Conservation (phyloP, 2,329 filamentous ascomycete genomes). For the Verticillium tricorpus region DNA sequence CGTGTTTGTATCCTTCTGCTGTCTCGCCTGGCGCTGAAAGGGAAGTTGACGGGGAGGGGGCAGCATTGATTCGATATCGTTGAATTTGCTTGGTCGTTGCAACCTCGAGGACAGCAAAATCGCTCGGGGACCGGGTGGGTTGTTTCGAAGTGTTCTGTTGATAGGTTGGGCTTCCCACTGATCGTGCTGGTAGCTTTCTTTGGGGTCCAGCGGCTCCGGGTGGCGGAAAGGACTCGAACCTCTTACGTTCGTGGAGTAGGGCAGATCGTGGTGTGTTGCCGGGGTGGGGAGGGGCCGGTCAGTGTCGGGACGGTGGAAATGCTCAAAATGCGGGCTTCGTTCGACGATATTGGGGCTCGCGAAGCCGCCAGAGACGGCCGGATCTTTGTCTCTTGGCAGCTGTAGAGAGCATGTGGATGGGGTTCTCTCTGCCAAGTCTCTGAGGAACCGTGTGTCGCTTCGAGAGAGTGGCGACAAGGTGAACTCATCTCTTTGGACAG, state of each 20-base stretch:
- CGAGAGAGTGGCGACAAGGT: background rate
- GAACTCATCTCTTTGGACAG: background rate
- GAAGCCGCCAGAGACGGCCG: background rate
- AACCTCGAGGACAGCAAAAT: background rate
- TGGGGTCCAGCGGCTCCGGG: background rate
- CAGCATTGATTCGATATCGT: background rate
- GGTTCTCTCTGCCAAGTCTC: background rate
- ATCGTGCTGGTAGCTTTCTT: background rate
- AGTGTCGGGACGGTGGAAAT: background rate
- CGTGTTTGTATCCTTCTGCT: background rate
- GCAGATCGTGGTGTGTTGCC: background rate
- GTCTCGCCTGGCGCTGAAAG: background rate
- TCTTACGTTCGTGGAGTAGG: background rate
- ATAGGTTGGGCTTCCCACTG: background rate
- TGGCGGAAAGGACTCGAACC: background rate
- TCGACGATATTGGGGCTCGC: background rate
- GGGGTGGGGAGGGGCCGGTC: background rate
- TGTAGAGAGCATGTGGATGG: background rate
- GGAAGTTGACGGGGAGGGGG: constrained; percentile 1
- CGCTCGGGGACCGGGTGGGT: background rate
- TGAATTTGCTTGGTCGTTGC: background rate
- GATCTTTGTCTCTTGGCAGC: too few species aligned
- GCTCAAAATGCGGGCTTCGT: background rate
- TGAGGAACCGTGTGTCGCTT: background rate
- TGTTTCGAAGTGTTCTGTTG: background rate